Percentiles rank a stretch among this genome's conserved stretches.
Conservation (phyloP, 768 basidiomycete genomes). For the Peribolospora baueri region DNA sequence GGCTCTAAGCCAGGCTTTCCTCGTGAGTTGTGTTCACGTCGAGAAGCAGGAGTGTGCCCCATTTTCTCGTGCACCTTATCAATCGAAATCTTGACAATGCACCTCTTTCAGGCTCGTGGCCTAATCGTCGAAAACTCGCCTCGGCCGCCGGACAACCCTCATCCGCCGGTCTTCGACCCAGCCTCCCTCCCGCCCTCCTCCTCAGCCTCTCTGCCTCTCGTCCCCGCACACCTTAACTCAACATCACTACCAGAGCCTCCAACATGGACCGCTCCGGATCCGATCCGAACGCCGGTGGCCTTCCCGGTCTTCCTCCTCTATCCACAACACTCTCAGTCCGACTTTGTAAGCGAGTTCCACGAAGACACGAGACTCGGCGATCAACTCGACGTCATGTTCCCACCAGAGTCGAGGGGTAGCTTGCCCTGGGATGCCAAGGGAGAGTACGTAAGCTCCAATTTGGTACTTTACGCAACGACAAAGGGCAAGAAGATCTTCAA, state of each 20-base stretch:
- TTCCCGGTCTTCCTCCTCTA: slow-evolving; percentile 84
- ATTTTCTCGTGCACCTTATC: not conserved
- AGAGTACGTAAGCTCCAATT: slow-evolving; percentile 38
- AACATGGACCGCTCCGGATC: slow-evolving; percentile 27
- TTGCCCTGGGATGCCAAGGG: slow-evolving; percentile 48
- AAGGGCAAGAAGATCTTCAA: slow-evolving; percentile 51
- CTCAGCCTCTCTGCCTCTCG: slow-evolving; percentile 1
- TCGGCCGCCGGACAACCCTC: slow-evolving; percentile 30
- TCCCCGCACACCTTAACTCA: not conserved
- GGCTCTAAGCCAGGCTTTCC: slow-evolving; percentile 34
- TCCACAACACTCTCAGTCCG: slow-evolving; percentile 47
- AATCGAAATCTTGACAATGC: slow-evolving; percentile 1
- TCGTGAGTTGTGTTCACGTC: slow-evolving; percentile 26
- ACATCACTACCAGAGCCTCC: slow-evolving; percentile 31
- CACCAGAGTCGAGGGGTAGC: slow-evolving; percentile 33
- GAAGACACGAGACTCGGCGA: slow-evolving; percentile 62
- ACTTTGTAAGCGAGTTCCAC: slow-evolving; percentile 61
- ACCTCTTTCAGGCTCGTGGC: slow-evolving; percentile 39
- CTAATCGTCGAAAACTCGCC: slow-evolving; percentile 35
- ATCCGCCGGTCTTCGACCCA: slow-evolving; percentile 14
- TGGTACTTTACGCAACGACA: slow-evolving; percentile 69
- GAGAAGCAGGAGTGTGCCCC: not conserved
- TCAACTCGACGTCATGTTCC: slow-evolving; percentile 62
- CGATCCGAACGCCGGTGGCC: slow-evolving; percentile 32
- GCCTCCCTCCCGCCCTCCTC: slow-evolving; percentile 20